Percentiles rank a stretch among this genome's conserved stretches.
phyloP scores from a whole-genome alignment of 192 early-diverging fungal species.

The Lobulomyces angularis region DNA sequence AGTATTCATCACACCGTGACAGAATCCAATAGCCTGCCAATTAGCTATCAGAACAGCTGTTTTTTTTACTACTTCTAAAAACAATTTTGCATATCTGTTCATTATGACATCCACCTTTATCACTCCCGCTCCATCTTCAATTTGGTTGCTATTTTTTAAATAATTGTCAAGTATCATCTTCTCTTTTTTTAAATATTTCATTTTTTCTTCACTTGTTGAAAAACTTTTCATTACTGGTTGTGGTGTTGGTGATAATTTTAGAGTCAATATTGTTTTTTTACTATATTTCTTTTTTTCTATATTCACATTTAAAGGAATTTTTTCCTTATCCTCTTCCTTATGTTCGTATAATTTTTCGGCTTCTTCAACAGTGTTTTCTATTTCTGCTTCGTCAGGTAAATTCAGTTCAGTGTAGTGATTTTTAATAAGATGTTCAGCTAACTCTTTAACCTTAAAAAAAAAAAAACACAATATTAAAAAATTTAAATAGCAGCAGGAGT shows the following conservation, averaged over 20 bases:
- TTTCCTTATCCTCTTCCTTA: too few species aligned
- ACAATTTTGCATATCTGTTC: slow-evolving; percentile 12
- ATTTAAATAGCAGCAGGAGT: too few species aligned
- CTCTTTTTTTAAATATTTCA: slow-evolving; percentile 7
- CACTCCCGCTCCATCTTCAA: slow-evolving; percentile 1
- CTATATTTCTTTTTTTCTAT: too few species aligned
- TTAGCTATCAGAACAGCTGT: slow-evolving; percentile 10
- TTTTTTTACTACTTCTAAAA: slow-evolving; percentile 6
- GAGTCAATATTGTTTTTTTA: not conserved
- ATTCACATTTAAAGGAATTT: too few species aligned
- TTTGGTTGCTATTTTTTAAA: slow-evolving; percentile 1
- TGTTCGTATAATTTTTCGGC: too few species aligned
- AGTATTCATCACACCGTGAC: slow-evolving; percentile 13
- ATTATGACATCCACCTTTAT: slow-evolving; percentile 3
- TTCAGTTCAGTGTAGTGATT: slow-evolving; percentile 8
- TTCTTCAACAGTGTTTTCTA: too few species aligned
- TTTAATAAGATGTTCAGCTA: slow-evolving; percentile 11
- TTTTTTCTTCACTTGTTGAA: not conserved
- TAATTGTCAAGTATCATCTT: slow-evolving; percentile 2
- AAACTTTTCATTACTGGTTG: too few species aligned
- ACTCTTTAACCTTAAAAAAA: not conserved
- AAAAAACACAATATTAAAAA: too few species aligned
- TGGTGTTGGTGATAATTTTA: slow-evolving; percentile 5
- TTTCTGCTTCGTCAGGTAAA: too few species aligned
- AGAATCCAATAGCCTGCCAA: slow-evolving; percentile 15